A percentile compares a stretch with the other conserved stretches of the same genome.
Conservation (phyloP, 305 asterid species). For the Fraxinus latifolia region DNA sequence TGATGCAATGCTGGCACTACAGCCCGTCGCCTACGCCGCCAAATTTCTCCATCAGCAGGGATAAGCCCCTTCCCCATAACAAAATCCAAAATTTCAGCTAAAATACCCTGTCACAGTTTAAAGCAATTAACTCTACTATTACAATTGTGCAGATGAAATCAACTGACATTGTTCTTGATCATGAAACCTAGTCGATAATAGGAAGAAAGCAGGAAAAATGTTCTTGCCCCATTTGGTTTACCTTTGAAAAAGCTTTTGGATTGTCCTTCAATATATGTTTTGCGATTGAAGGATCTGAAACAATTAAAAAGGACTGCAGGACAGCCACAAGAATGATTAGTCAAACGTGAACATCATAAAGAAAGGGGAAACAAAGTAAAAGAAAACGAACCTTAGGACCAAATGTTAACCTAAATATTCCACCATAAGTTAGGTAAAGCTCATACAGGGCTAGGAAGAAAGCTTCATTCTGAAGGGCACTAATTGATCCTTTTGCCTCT, state of each 20-base stretch:
- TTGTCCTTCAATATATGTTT: conserved; percentile 85
- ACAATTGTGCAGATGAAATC: conserved; percentile 3
- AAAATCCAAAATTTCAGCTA: conserved; percentile 91
- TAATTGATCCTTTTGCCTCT: conserved; percentile 79
- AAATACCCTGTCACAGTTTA: conserved; percentile 60
- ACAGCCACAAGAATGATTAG: conserved; percentile 19
- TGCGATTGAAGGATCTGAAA: conserved; percentile 84
- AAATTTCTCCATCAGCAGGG: conserved; percentile 97
- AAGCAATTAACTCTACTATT: conserved; percentile 1
- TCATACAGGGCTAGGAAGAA: conserved; percentile 85
- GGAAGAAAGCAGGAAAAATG: conserved; percentile 11
- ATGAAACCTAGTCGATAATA: conserved; percentile 6
- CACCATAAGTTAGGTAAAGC: conserved; percentile 84
- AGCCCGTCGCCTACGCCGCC: conserved; percentile 95
- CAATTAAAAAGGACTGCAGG: conserved; percentile 86
- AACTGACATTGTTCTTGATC: conserved; percentile 3
- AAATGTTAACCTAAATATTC: conserved; percentile 76
- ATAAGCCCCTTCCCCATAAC: conserved; percentile 99
- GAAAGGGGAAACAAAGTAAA: not conserved
- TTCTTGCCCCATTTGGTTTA: conserved; percentile 26
- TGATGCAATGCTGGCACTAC: conserved; percentile 94
- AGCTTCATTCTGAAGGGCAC: conserved; percentile 66
- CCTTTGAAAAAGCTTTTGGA: conserved; percentile 93
- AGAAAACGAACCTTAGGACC: conserved; percentile 85
- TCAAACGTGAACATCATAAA: conserved; percentile 7